These are phyloP conservation scores for Kurtzmaniella fragi DNA, from an alignment of 805 yeast genomes.

Conservation along the genomic window DNA sequence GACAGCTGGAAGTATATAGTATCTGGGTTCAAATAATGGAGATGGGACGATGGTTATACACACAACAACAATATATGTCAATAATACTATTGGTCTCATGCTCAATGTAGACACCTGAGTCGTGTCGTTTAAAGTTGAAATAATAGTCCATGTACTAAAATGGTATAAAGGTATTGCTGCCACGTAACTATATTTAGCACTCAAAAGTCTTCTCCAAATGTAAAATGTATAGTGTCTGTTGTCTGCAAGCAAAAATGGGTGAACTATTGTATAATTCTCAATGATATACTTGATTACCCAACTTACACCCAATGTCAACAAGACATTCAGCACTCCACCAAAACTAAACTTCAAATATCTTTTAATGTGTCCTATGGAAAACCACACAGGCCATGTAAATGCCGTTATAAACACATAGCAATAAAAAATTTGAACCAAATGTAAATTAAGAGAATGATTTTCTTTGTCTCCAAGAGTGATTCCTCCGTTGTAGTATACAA, in stretches of 20 bases:
- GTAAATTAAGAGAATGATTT: constrained; percentile 70
- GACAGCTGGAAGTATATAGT: constrained; percentile 76
- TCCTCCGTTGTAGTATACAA: constrained; percentile 68
- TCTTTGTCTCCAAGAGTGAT: constrained; percentile 89
- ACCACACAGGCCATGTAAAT: constrained; percentile 76
- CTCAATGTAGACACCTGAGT: constrained; percentile 6
- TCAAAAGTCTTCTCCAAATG: constrained; percentile 64
- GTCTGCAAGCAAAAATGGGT: constrained; percentile 90
- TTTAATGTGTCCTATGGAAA: constrained; percentile 37
- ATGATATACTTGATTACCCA: constrained; percentile 42
- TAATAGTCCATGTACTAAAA: constrained; percentile 40
- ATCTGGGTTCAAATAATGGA: constrained; percentile 91
- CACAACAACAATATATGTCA: constrained; percentile 49
- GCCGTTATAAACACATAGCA: constrained; percentile 58
- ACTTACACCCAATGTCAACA: constrained; percentile 4
- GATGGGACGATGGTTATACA: constrained; percentile 72
- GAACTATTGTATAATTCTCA: constrained; percentile 63
- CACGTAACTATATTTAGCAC: constrained; percentile 42
- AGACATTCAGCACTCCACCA: constrained; percentile 13
- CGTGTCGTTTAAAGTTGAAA: constrained; percentile 12
- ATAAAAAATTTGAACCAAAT: constrained; percentile 78
- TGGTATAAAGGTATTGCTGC: constrained; percentile 67
- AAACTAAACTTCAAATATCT: constrained; percentile 31
- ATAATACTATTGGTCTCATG: constrained; percentile 33
- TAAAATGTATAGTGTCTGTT: constrained; percentile 93